Conservation (phyloP, 2,329 filamentous ascomycete species). For the Ceratocystis papillata region DNA sequence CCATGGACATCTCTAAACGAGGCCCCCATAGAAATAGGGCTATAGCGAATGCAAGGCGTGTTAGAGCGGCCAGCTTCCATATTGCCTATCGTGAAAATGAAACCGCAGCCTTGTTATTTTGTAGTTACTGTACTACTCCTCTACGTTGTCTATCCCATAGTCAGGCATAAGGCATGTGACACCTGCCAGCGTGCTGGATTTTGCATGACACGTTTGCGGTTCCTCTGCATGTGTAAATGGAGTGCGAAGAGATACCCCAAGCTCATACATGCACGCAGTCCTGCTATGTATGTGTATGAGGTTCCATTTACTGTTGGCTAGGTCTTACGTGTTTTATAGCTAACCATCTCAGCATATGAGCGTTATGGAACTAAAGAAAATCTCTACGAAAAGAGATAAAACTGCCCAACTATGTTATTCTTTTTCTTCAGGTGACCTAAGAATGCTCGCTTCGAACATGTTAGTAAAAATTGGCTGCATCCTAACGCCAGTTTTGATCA, state of each 20-base stretch:
- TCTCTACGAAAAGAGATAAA: no score
- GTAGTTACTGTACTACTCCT: not conserved
- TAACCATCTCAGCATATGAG: not conserved
- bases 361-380: no score
- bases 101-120: not conserved
- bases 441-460: no score
- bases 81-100: not conserved
- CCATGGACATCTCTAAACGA: not conserved
- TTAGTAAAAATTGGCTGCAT: no score
- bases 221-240: constrained; percentile 2
- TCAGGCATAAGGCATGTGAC: not conserved
- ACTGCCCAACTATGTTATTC: no score
- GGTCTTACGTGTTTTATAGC: not conserved
- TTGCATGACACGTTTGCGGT: constrained; percentile 11
- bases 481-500: no score
- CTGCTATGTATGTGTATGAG: not conserved
- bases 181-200: not conserved
- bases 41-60: not conserved
- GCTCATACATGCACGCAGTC: not conserved
- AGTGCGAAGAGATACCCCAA: not conserved
- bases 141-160: not conserved
- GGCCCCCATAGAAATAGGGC: not conserved
- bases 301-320: not conserved
- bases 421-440: no score
- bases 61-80: not conserved